phyloP scores from a whole-genome alignment of 2,329 filamentous ascomycete genomes.

The Hypoxylon sp. region DNA sequence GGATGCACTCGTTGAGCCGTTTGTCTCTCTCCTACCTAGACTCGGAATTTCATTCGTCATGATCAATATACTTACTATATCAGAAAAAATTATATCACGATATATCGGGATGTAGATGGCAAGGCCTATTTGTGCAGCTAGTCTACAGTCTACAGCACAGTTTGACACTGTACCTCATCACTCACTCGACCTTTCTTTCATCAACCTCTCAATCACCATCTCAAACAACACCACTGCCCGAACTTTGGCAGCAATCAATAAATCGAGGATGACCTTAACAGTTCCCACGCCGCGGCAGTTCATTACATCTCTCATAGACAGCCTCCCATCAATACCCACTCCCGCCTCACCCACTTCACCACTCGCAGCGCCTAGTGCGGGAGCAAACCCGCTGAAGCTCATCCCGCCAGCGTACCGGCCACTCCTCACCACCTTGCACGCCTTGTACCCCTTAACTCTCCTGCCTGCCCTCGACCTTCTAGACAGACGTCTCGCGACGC shows the following conservation, averaged over 20 bases:
- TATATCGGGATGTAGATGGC: too few species aligned
- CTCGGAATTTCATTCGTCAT: too few species aligned
- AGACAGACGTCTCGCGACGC: conserved; percentile 80
- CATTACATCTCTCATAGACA: conserved; percentile 65
- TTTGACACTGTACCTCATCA: conserved; percentile 24
- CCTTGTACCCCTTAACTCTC: conserved; percentile 84
- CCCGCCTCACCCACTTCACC: conserved; percentile 22
- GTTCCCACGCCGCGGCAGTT: conserved; percentile 61
- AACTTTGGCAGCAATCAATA: not conserved
- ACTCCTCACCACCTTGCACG: conserved; percentile 84
- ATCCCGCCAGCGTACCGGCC: conserved; percentile 61
- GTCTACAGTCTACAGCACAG: conserved; percentile 31
- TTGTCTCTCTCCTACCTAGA: too few species aligned
- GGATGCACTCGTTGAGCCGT: too few species aligned
- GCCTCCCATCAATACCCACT: conserved; percentile 56
- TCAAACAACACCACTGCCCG: conserved; percentile 1
- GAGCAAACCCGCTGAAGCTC: conserved; percentile 54
- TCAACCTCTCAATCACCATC: not conserved
- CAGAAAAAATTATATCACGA: too few species aligned
- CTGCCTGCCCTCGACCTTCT: conserved; percentile 90
- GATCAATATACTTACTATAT: too few species aligned
- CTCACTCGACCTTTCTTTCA: conserved; percentile 10
- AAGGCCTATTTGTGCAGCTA: not conserved
- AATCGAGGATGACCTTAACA: conserved; percentile 44
- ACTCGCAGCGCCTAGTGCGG: conserved; percentile 39